Base-by-base conservation (phyloP, 208 protist species). In the Crithidia mellificae region DNA sequence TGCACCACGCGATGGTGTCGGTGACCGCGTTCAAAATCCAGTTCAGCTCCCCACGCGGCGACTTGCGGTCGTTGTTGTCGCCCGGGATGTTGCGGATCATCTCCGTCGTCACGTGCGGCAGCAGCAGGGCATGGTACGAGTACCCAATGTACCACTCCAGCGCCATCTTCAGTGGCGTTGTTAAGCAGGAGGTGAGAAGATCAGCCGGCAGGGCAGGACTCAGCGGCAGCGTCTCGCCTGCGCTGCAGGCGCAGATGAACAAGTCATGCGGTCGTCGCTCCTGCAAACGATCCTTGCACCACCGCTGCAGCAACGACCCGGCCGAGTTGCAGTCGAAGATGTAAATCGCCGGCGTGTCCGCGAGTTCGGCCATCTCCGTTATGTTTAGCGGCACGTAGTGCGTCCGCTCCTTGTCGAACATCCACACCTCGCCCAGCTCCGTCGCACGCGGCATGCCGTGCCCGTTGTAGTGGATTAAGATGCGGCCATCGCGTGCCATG, bases 391-490 rank as follows among this genome's bases (percentile, higher is more conserved):
- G 98, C n/a, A 99, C 98, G 81, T 99, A 99, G 85, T 99, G 94
- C 30, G 96, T 99, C 62, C 93, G 97, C 47, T 98, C 83, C 70
- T 85, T 68, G 85, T 99, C 98, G 74, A 99, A 99, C 44, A 99
- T 85, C 98, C 98, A 99, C 44, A 99, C 85, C 81, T 99, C 98
- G 46, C 98, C 98, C 54, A 97, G 94, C 9, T 71, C 63, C 4
- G 98, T 99, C 52, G 98, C 98, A 22, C 87, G 78, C 9, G 98
- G 98, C 77, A 99, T 98, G 63, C 99, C 99, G 72, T 99, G 98
- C 19, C 99, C 99, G 76, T 99, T 99, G 84, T 99, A 99, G 77
- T 99, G 98, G 20, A 99, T 90, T 12, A 99, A 68, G 19, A 99
- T 80, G 17, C 98, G 81, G 25, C 96, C 94, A 36, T 97, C 92